phyloP scores from a whole-genome alignment of 768 basidiomycete species.

The Tylopilus sp. region DNA sequence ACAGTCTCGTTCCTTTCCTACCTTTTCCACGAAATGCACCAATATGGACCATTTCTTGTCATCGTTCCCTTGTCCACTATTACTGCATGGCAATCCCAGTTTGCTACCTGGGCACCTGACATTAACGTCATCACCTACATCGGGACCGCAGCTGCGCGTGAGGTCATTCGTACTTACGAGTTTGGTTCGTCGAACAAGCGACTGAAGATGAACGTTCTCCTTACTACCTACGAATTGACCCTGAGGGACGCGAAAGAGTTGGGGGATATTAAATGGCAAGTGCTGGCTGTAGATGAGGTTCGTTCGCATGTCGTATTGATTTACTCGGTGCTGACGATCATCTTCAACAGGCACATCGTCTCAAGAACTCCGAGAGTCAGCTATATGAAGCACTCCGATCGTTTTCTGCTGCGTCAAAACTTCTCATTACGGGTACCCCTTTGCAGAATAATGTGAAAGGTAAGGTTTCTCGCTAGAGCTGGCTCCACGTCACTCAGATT shows the following conservation, averaged over 20 bases:
- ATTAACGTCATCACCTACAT: constrained; percentile 97
- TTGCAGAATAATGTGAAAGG: constrained; percentile 99
- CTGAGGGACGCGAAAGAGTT: constrained; percentile 88
- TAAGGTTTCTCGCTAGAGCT: constrained; percentile 31
- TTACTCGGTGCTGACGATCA: constrained; percentile 15
- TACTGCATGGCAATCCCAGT: constrained; percentile 96
- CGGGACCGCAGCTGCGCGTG: constrained; percentile 81
- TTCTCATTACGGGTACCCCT: constrained; percentile 97
- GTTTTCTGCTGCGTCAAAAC: constrained; percentile 86
- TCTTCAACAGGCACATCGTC: constrained; percentile 74
- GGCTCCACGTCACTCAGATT: constrained; percentile 8
- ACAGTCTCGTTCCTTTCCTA: constrained; percentile 94
- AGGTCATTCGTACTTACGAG: constrained; percentile 89
- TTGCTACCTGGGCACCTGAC: constrained; percentile 92
- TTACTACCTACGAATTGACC: constrained; percentile 96
- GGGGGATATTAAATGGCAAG: constrained; percentile 95
- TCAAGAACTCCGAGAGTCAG: constrained; percentile 98
- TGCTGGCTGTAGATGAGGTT: constrained; percentile 93
- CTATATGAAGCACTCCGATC: constrained; percentile 90
- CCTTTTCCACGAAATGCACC: constrained; percentile 86
- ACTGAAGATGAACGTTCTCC: constrained; percentile 92
- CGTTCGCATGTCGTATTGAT: constrained; percentile 14
- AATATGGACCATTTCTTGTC: constrained; percentile 96
- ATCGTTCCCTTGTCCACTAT: constrained; percentile 98
- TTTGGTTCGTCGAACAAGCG: constrained; percentile 87